Base-by-base conservation (phyloP, 2,329 filamentous ascomycete genomes). In the Trichophyton schoenleinii region DNA sequence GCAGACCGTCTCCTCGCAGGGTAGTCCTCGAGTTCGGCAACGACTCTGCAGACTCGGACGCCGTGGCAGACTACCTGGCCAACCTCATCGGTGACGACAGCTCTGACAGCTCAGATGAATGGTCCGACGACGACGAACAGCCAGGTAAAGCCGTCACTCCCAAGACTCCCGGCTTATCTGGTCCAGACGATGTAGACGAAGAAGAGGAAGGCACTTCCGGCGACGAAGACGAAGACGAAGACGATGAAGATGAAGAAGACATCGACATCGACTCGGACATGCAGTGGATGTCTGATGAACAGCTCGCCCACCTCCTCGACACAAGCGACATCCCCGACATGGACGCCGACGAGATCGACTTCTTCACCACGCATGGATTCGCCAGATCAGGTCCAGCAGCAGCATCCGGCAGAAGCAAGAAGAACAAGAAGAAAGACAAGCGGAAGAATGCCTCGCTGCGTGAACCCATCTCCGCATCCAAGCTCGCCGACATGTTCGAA, bases 321-420 rank as follows among this genome's bases (percentile, higher is more conserved):
- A 85, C 84, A 69, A 81, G 85, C 67, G 80, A 83, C 70, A 82
- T 85, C 68, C 74, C 88, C 3, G 86, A 86, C 7, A 74, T 88
- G 49, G 80, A 78, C 1, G 78, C 79, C 8, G 79, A 83, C 22
- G 81, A 87, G 60, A 67, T 86, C 2, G 60, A 87, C 13, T 73
- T 87, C 2, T 81, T 83, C 62, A 78, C 81, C 55, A 57, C 48
- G 18, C 38, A 38, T 1, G 61, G 57, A 11, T 55, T 59, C n/a
- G 41, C 59, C 18, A 55, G 55, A 20, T n/a, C 49, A 22, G 28
- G 22, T 28, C 15, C 15, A 5, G 11, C 20, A 20, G 36, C 18
- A 31, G n/a, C 28, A 5, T 53, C 49, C 9, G 22, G 49, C 22
- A 3, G 22, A 11, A 53, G 18, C 22, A 53, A 53, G 25, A 38